Percentiles rank a stretch among this genome's conserved stretches.
Evolutionary conservation across 192 early-diverging fungal genomes (phyloP).

Genomic region (Cladochytrium replicatum): DNA sequence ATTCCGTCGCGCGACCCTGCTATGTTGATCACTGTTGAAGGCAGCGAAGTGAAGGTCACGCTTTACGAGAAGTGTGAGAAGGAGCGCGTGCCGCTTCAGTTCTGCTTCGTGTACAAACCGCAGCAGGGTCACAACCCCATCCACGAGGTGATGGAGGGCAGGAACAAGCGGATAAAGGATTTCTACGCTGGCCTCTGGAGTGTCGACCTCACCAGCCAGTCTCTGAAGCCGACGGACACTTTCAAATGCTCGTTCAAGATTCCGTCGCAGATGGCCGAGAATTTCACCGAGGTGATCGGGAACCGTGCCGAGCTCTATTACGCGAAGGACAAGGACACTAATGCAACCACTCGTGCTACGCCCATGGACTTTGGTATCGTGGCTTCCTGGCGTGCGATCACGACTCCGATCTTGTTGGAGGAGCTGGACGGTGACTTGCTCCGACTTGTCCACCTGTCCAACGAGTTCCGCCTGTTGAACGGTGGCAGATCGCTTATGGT

Average conservation of each 20-base stretch:
- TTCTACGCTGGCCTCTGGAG: constrained; percentile 83
- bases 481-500: too few species aligned
- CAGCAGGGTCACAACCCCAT: constrained; percentile 69
- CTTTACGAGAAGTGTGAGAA: constrained; percentile 57
- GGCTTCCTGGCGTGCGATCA: constrained; percentile 79
- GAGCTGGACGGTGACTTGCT: constrained; percentile 90
- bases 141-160: constrained; percentile 78
- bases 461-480: constrained; percentile 79
- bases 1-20: constrained; percentile 33
- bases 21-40: constrained; percentile 32
- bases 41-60: constrained; percentile 30
- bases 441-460: constrained; percentile 84
- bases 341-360: constrained; percentile 17
- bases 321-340: too few species aligned
- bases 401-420: constrained; percentile 86
- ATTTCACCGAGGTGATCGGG: constrained; percentile 68
- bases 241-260: constrained; percentile 59
- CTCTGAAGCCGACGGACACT: constrained; percentile 50
- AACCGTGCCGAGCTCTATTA: constrained; percentile 52
- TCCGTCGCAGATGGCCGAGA: constrained; percentile 49
- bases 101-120: constrained; percentile 74
- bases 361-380: constrained; percentile 96
- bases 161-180: constrained; percentile 72
- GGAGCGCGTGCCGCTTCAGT: constrained; percentile 60
- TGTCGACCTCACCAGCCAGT: constrained; percentile 31